Conservation (phyloP, 192 early-diverging fungal species). For the Entomortierella chlamydospora region DNA sequence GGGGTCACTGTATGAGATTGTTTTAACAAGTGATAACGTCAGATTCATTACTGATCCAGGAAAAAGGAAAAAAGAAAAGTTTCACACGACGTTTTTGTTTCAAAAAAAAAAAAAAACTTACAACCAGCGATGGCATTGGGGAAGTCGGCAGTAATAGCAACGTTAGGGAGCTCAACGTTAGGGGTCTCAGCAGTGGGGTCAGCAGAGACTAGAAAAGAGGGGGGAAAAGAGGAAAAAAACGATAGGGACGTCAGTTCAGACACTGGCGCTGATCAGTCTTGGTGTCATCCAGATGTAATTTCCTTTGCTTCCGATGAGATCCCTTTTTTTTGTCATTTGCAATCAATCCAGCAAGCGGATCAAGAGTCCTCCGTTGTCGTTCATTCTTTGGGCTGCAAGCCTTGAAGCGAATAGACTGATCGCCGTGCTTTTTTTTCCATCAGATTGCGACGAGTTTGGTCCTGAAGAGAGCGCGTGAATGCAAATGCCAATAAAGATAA, state of each 20-base stretch:
- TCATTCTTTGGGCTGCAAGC: too few species aligned
- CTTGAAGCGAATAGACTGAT: too few species aligned
- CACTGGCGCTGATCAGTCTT: background rate
- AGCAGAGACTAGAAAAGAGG: slow-evolving; percentile 35
- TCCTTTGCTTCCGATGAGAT: background rate
- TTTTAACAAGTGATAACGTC: background rate
- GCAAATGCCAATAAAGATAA: background rate
- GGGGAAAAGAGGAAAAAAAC: background rate
- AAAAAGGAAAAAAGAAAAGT: background rate
- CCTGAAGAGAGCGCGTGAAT: too few species aligned
- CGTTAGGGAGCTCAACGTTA: slow-evolving; percentile 25
- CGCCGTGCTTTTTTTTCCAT: too few species aligned
- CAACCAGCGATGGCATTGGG: slow-evolving; percentile 51
- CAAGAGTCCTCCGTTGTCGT: too few species aligned
- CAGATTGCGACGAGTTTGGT: too few species aligned
- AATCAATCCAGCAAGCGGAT: too few species aligned
- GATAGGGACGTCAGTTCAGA: background rate
- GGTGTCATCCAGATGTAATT: background rate
- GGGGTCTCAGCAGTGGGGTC: slow-evolving; percentile 12
- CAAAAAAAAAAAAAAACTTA: slow-evolving; percentile 33
- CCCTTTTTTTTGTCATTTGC: too few species aligned
- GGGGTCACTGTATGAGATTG: slow-evolving; percentile 34
- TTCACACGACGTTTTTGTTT: too few species aligned
- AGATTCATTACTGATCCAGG: background rate
- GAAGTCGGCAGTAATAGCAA: slow-evolving; percentile 41